phyloP scores from a whole-genome alignment of 2,329 filamentous ascomycete genomes.

The Ceratocystiopsis brevicomis region DNA sequence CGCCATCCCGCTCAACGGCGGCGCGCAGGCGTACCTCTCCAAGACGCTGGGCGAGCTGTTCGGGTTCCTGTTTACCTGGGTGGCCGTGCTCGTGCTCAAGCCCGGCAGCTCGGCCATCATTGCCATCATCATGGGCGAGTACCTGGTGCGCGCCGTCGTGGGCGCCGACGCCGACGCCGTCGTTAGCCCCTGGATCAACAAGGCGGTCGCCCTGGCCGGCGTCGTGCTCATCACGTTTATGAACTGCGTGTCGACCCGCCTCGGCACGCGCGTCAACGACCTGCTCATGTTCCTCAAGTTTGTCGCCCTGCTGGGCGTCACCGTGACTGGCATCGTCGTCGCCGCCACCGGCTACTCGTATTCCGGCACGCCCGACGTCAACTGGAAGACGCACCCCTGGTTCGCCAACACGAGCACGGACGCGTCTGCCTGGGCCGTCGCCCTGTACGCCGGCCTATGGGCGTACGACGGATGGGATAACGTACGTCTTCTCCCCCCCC shows the following conservation, averaged over 20 bases:
- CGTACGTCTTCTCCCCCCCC: conserved; percentile 1
- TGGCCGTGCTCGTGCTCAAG: conserved; percentile 81
- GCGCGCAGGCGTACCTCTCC: conserved; percentile 78
- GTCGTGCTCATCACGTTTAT: conserved; percentile 60
- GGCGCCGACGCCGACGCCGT: conserved; percentile 67
- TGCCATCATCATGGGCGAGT: conserved; percentile 94
- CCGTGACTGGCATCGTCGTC: conserved; percentile 74
- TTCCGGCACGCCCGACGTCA: conserved; percentile 48
- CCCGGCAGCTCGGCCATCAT: conserved; percentile 88
- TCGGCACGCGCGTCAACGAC: conserved; percentile 76
- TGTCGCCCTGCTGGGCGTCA: conserved; percentile 68
- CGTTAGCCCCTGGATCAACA: conserved; percentile 75
- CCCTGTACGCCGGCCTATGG: conserved; percentile 89
- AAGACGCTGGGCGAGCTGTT: conserved; percentile 92
- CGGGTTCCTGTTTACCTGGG: conserved; percentile 94
- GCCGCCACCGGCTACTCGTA: conserved; percentile 66
- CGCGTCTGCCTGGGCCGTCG: conserved; percentile 76
- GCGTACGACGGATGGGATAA: conserved; percentile 99
- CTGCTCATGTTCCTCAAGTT: conserved; percentile 97
- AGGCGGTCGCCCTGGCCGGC: conserved; percentile 62
- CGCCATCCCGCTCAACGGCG: conserved; percentile 87
- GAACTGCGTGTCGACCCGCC: conserved; percentile 78
- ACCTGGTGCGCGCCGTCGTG: conserved; percentile 72
- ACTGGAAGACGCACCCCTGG: conserved; percentile 81
- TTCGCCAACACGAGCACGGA: conserved; percentile 70